phyloP scores from a whole-genome alignment of 768 basidiomycete genomes.

The Dendrothele bispora region DNA sequence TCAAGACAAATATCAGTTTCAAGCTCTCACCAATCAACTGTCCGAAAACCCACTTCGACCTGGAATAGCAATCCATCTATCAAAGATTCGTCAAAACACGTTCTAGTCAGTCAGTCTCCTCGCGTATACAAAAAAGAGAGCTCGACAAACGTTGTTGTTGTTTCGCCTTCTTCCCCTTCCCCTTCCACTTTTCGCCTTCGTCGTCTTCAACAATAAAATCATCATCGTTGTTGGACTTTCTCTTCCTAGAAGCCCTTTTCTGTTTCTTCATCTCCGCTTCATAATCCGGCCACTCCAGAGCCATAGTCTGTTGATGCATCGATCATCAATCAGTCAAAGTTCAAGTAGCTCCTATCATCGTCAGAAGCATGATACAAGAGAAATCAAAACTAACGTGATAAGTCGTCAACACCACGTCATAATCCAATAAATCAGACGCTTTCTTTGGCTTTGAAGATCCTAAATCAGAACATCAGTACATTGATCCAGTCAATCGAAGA shows the following conservation, averaged over 20 bases:
- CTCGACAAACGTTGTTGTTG: slow-evolving; percentile 25
- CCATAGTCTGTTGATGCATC: slow-evolving; percentile 44
- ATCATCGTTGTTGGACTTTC: slow-evolving; percentile 22
- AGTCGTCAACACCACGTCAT: slow-evolving; percentile 66
- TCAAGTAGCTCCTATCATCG: too few species aligned
- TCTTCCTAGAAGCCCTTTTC: slow-evolving; percentile 33
- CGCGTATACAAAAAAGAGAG: neutral
- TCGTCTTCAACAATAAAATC: slow-evolving; percentile 37
- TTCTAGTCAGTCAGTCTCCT: neutral
- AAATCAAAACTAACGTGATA: slow-evolving; percentile 33
- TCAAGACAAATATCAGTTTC: slow-evolving; percentile 2
- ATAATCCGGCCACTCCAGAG: slow-evolving; percentile 57
- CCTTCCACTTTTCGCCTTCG: slow-evolving; percentile 29
- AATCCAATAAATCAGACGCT: slow-evolving; percentile 47
- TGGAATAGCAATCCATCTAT: slow-evolving; percentile 51
- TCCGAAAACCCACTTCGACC: slow-evolving; percentile 35
- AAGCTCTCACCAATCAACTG: neutral
- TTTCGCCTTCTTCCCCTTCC: slow-evolving; percentile 29
- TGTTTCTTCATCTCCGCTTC: slow-evolving; percentile 48
- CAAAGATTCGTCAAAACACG: neutral
- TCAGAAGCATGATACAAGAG: too few species aligned
- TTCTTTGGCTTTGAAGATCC: slow-evolving; percentile 47
- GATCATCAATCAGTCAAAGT: neutral
- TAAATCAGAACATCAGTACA: slow-evolving; percentile 19
- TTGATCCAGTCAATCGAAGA: neutral